A percentile compares a stretch with the other conserved stretches of the same genome.
Evolutionary conservation across 257 asterid genomes (phyloP).

Genomic region (Solanum lycopersicoides): DNA sequence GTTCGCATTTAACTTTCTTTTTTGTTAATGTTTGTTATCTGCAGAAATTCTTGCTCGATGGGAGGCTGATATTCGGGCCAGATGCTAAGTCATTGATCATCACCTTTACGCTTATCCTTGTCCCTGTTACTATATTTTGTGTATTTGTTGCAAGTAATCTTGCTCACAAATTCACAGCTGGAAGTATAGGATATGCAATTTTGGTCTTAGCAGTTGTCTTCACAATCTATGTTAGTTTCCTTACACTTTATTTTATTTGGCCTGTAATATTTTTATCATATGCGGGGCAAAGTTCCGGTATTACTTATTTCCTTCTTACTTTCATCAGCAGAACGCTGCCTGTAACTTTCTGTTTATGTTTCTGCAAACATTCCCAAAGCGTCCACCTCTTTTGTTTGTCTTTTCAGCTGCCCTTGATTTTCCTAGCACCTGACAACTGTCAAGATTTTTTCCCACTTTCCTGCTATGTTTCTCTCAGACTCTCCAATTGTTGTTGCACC

Average conservation of each 20-base stretch:
- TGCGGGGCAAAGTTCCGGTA: background rate
- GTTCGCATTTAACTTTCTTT: background rate
- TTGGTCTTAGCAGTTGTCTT: constrained; percentile 29
- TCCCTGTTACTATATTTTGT: constrained; percentile 52
- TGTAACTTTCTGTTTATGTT: background rate
- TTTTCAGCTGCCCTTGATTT: background rate
- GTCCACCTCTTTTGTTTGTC: background rate
- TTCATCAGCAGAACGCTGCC: background rate
- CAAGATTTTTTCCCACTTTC: background rate
- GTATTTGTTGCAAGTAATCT: constrained; percentile 43
- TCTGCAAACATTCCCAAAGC: background rate
- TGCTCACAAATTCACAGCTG: constrained; percentile 22
- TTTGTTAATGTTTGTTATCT: background rate
- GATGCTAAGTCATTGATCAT: constrained; percentile 54
- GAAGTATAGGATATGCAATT: constrained; percentile 30
- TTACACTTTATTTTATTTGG: background rate
- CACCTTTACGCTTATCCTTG: constrained; percentile 44
- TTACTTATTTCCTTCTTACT: background rate
- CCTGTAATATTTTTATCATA: background rate
- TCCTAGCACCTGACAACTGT: background rate
- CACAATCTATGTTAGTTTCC: constrained; percentile 45
- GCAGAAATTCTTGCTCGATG: constrained; percentile 65
- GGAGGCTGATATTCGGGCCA: constrained; percentile 75
- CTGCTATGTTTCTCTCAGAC: background rate
- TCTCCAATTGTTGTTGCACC: background rate